Percentiles rank a stretch among this genome's conserved stretches.
phyloP scores from a whole-genome alignment of 169 alveolate genomes.

The Cyclospora cayetanensis region DNA sequence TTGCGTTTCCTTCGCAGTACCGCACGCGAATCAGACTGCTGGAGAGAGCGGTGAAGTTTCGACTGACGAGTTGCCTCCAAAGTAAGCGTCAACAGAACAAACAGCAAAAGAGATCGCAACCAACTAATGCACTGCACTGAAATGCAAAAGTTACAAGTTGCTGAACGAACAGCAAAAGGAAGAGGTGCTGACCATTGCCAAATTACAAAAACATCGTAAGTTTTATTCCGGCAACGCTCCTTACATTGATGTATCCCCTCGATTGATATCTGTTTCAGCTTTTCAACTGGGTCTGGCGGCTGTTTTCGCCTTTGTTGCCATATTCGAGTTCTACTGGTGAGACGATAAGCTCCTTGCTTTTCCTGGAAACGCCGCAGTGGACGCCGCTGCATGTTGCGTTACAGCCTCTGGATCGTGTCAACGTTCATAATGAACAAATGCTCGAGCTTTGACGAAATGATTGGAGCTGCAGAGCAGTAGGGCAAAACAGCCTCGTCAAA shows the following conservation, averaged over 20 bases:
- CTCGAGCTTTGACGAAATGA: conserved; percentile 62
- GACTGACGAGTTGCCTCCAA: conserved; percentile 58
- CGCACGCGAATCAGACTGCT: conserved; percentile 65
- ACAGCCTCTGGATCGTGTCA: conserved; percentile 68
- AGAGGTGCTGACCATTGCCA: conserved; percentile 38
- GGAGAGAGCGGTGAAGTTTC: conserved; percentile 62
- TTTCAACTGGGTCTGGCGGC: not conserved
- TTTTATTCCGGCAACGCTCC: not conserved
- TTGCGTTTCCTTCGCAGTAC: not conserved
- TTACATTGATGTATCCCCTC: too few relatives aligned
- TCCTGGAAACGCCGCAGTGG: not conserved
- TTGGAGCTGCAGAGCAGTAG: conserved; percentile 63
- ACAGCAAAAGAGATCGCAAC: not conserved
- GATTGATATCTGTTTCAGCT: not conserved
- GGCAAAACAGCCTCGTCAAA: not conserved
- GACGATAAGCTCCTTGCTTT: too few relatives aligned
- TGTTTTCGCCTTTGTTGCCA: conserved; percentile 28
- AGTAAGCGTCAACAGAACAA: not conserved
- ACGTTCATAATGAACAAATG: conserved; percentile 68
- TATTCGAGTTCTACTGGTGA: conserved; percentile 52
- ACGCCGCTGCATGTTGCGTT: not conserved
- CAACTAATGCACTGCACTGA: not conserved
- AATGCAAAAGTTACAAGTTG: not conserved
- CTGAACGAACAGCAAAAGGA: not conserved
- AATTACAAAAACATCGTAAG: conserved; percentile 67